phyloP scores from a whole-genome alignment of 192 early-diverging fungal genomes.

The Chytriomyces confervae region DNA sequence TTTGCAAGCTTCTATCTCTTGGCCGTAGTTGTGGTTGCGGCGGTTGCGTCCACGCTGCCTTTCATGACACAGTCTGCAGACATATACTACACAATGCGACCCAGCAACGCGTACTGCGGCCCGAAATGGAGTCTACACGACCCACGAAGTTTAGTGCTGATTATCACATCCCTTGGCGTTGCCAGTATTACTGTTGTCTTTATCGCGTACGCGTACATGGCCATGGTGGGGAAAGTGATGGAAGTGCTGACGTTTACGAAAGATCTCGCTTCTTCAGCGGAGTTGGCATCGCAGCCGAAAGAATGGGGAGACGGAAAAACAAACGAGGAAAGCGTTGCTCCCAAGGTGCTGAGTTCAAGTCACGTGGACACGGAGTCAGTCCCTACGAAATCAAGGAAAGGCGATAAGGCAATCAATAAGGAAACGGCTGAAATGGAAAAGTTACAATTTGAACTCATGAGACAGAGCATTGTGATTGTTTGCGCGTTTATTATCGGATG shows the following conservation, averaged over 20 bases:
- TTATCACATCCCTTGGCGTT: not conserved
- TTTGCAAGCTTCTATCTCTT: not conserved
- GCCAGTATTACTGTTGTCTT: not conserved
- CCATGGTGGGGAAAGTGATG: not conserved
- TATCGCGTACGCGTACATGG: constrained; percentile 2
- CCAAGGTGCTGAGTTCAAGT: no score
- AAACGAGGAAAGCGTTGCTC: no score
- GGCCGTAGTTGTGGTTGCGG: not conserved
- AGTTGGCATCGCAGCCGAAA: no score
- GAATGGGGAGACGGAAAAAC: no score
- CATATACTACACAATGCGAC: not conserved
- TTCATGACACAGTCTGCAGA: not conserved
- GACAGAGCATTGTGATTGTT: constrained; percentile 9
- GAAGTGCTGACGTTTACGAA: not conserved
- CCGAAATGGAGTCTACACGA: not conserved
- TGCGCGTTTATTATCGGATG: constrained; percentile 6
- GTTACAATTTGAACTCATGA: not conserved
- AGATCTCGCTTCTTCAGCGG: no score
- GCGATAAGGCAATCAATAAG: no score
- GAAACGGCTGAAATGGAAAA: no score
- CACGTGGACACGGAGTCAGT: no score
- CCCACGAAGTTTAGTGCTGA: not conserved
- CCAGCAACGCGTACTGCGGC: not conserved
- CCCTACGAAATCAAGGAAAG: no score
- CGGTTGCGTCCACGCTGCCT: not conserved